These are phyloP conservation scores for Rhizomucor pusillus DNA, from an alignment of 371 early-diverging fungal genomes.

Conservation along the genomic window DNA sequence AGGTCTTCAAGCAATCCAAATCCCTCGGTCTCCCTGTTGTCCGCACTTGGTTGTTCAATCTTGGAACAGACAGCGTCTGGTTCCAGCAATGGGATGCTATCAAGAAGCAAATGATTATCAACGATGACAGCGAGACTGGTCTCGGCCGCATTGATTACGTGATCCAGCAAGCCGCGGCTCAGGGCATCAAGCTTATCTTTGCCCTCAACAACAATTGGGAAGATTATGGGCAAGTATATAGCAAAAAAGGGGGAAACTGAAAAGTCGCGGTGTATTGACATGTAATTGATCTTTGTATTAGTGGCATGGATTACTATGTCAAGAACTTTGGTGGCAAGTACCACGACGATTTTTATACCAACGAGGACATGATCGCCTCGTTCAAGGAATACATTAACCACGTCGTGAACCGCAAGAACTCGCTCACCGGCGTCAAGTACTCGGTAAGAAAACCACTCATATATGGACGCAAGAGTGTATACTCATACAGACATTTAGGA, in stretches of 20 bases:
- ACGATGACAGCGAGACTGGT: conserved; percentile 4
- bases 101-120: not conserved
- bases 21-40: conserved; percentile 2
- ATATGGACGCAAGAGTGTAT: not conserved
- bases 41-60: conserved; percentile 12
- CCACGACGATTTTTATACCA: conserved; percentile 10
- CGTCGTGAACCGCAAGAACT: conserved; percentile 1
- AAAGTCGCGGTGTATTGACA: too few relatives aligned
- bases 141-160: conserved; percentile 11
- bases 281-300: not conserved
- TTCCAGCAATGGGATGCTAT: conserved; percentile 4
- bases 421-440: conserved; percentile 4
- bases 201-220: conserved; percentile 8
- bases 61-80: not conserved
- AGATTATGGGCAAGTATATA: conserved; percentile 3
- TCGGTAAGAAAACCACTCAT: not conserved
- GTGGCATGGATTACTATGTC: conserved; percentile 10
- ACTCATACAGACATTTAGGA: not conserved
- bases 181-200: conserved; percentile 10
- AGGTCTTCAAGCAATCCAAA: not conserved
- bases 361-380: not conserved
- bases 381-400: conserved; percentile 8
- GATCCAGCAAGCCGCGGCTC: conserved; percentile 3
- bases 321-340: conserved; percentile 1
- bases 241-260: too few relatives aligned